Conservation (phyloP, 306 rosid species). For the Rosa rugosa region DNA sequence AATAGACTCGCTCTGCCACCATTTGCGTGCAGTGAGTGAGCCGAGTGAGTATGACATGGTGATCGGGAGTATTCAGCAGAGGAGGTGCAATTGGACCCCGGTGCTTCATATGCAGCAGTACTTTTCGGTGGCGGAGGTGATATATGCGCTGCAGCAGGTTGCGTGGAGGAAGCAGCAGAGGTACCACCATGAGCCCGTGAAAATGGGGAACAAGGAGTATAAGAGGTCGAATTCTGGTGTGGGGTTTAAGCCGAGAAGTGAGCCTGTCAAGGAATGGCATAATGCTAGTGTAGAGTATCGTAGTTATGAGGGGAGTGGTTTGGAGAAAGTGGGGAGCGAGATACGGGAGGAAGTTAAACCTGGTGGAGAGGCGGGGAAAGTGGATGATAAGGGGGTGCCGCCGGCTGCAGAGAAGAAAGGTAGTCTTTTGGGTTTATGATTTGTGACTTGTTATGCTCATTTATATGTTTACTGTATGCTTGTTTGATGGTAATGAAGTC, state of each 20-base stretch:
- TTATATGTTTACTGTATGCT: neutral
- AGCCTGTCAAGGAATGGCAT: slow-evolving; percentile 48
- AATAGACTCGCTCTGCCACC: slow-evolving; percentile 83
- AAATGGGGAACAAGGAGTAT: slow-evolving; percentile 53
- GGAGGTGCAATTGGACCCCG: slow-evolving; percentile 86
- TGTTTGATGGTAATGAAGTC: slow-evolving; percentile 1
- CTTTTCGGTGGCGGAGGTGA: slow-evolving; percentile 80
- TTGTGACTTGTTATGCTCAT: neutral
- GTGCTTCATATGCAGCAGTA: slow-evolving; percentile 97
- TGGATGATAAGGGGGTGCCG: slow-evolving; percentile 41
- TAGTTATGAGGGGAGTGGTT: slow-evolving; percentile 43
- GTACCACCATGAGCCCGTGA: slow-evolving; percentile 51
- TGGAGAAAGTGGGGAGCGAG: slow-evolving; percentile 52
- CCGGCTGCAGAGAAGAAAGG: slow-evolving; percentile 55
- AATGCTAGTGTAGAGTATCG: slow-evolving; percentile 52
- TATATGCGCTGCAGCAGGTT: slow-evolving; percentile 70
- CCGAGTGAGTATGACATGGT: slow-evolving; percentile 79
- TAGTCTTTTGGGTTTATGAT: slow-evolving; percentile 27
- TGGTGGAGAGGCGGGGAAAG: slow-evolving; percentile 44
- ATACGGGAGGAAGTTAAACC: slow-evolving; percentile 37
- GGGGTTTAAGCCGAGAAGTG: slow-evolving; percentile 65
- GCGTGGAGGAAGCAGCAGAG: slow-evolving; percentile 82
- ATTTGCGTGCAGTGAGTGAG: slow-evolving; percentile 70
- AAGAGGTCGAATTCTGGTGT: slow-evolving; percentile 46
- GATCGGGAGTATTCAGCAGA: slow-evolving; percentile 63